Evolutionary conservation across 1,139 yeast species (phyloP), one percentile per base, ranked within the genome.

Genomic region (Saccharomyces hybrid): DNA sequence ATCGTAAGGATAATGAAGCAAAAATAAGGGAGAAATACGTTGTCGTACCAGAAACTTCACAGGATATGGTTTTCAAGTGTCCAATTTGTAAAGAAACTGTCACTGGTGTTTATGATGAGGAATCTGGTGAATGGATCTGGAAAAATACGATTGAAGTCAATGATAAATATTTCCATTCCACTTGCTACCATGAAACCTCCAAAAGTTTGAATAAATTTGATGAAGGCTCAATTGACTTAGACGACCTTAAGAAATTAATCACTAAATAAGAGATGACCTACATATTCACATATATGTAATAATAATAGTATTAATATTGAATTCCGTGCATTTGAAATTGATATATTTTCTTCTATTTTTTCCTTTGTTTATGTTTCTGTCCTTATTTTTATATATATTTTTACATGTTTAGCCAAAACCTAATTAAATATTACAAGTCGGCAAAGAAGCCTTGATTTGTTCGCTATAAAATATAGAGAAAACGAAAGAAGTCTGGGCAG

Each of bases 91-190:
- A 87, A 62, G 99, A 95, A 63, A 80, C 77, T 51, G 80, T 90
- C 54, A 79, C 80, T 59, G 91, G 95, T 5, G 82, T 83, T 7
- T 93, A 89, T 77, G 88, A 88, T 67, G 97, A 90, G 66, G 91
- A 87, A 53, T 75, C 83, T 3, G 98, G 97, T 48, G 97, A 91
- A 68, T 95, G 99, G 99, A 83, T 91, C 46, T 93, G 97, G 97
- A 80, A 77, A 62, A 84, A 87, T 67, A 89, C 97, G 48, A 78
- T 88, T 29, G 77, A 78, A 57, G 81, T 78, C 7, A 80, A 84
- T n/a, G 86, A 84, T 8, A 84, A 82, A 60, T 81, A 87, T 49
- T 87, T 86, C 67, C 99, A 95, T 73, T 86, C 87, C 46, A 76
- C 83, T 1, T 95, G 99, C 69, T 86, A 78, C 67, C 77, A 82